Evolutionary conservation across 768 basidiomycete species (phyloP), one percentile per base, ranked within the genome.

Genomic region (Serendipita vermifera): DNA sequence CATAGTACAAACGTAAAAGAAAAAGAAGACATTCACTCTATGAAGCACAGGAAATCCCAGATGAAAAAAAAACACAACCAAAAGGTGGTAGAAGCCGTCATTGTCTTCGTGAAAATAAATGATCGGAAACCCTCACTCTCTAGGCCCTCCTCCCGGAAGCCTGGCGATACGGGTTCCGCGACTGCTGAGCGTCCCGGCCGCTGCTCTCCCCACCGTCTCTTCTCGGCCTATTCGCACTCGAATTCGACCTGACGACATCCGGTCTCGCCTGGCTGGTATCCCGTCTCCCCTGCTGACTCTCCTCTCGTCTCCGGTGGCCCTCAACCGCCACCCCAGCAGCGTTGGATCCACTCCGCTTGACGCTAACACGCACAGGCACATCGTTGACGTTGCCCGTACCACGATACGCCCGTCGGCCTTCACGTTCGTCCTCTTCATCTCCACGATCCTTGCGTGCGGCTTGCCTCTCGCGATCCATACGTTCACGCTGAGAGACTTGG

Each of bases 401-500:
- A n/a, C n/a, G n/a, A n/a, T n/a, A n/a, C n/a, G n/a, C n/a, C n/a
- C n/a, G n/a, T n/a, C n/a, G n/a, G n/a, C n/a, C n/a, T n/a, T n/a
- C n/a, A n/a, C n/a, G n/a, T n/a, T n/a, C n/a, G n/a, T n/a, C n/a
- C n/a, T n/a, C n/a, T n/a, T n/a, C n/a, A n/a, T n/a, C 31, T 7
- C 31, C 31, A 15, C 46, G 46, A 20, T 51, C 46, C 22, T 29
- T 51, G 15, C 46, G 17, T n/a, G 46, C 46, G 22, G 3, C 20
- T 26, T 51, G 46, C 3, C 22, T 3, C 3, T 3, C 46, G 9
- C 15, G 3, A 15, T 51, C 22, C 22, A 29, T 29, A 15, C 22
- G 24, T 51, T 51, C 46, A 29, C 46, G 46, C 27, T 51, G 46
- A 51, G 46, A 51, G 17, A 5, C 22, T 29, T 51, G 22, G 27